Percentiles rank a stretch among this genome's conserved stretches.
Evolutionary conservation across 1,284 basidiomycete species (phyloP).

Genomic region (Volvariella volvacea): DNA sequence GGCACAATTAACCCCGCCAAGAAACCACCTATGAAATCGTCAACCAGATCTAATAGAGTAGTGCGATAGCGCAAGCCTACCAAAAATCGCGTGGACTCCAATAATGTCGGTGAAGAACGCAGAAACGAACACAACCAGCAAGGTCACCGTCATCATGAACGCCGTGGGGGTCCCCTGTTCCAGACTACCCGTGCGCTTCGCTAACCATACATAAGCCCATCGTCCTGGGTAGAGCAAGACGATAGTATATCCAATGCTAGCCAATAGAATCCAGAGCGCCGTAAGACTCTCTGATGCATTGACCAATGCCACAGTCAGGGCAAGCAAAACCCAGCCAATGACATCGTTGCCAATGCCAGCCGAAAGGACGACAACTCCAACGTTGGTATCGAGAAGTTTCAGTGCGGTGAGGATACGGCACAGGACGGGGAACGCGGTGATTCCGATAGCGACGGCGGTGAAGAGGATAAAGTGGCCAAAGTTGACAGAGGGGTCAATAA

Average conservation of each 20-base stretch:
- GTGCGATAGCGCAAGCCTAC: constrained; percentile 22
- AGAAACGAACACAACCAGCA: constrained; percentile 72
- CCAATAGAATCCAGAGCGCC: constrained; percentile 80
- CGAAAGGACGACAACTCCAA: constrained; percentile 81
- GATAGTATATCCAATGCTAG: constrained; percentile 67
- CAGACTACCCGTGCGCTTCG: constrained; percentile 65
- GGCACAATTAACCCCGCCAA: constrained; percentile 86
- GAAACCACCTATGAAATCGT: constrained; percentile 59
- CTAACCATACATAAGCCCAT: constrained; percentile 62
- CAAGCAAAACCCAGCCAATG: constrained; percentile 72
- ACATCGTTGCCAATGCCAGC: constrained; percentile 90
- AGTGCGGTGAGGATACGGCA: constrained; percentile 79
- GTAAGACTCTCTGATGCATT: constrained; percentile 73
- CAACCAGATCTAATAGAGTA: constrained; percentile 6
- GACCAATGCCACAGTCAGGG: constrained; percentile 84
- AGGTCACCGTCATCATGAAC: constrained; percentile 71
- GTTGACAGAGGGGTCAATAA: constrained; percentile 60
- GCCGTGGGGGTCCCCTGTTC: constrained; percentile 70
- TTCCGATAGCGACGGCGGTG: constrained; percentile 83
- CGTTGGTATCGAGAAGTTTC: constrained; percentile 81
- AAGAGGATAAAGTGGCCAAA: constrained; percentile 89
- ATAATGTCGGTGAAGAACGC: constrained; percentile 89
- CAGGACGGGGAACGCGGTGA: constrained; percentile 91
- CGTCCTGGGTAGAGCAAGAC: constrained; percentile 65
- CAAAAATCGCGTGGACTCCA: constrained; percentile 67